Conservation (phyloP, 805 yeast genomes). For the Candida hungchunana region DNA sequence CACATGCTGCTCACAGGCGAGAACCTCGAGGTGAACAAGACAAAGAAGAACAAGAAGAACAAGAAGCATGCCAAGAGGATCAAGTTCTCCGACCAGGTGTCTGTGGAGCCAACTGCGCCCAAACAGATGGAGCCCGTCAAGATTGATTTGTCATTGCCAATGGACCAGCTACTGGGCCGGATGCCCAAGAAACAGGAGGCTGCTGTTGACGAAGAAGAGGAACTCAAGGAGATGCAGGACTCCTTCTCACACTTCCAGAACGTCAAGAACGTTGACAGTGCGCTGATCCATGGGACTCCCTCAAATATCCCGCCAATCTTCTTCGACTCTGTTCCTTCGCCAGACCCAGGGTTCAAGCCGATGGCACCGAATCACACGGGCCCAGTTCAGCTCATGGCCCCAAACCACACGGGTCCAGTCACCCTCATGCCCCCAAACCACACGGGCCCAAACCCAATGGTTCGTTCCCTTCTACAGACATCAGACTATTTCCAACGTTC, state of each 20-base stretch:
- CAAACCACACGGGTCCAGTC: slow-evolving; percentile 19
- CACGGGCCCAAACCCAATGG: slow-evolving; percentile 3
- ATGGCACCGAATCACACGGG: slow-evolving; percentile 29
- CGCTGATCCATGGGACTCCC: slow-evolving; percentile 67
- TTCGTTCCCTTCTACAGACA: slow-evolving; percentile 23
- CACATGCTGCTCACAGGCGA: slow-evolving; percentile 80
- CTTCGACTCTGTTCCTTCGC: slow-evolving; percentile 28
- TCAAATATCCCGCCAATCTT: slow-evolving; percentile 42
- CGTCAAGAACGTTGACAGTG: slow-evolving; percentile 71
- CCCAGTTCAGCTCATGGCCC: slow-evolving; percentile 17
- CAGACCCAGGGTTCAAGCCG: slow-evolving; percentile 25
- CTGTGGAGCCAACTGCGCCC: slow-evolving; percentile 17
- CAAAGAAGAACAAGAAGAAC: slow-evolving; percentile 30
- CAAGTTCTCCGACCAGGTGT: slow-evolving; percentile 64
- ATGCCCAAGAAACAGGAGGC: slow-evolving; percentile 30
- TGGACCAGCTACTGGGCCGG: slow-evolving; percentile 66
- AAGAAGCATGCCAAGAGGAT: slow-evolving; percentile 49
- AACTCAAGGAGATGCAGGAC: slow-evolving; percentile 68
- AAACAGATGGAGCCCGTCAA: slow-evolving; percentile 23
- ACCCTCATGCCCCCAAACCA: slow-evolving; percentile 2
- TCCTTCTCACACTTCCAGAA: slow-evolving; percentile 71
- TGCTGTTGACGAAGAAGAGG: slow-evolving; percentile 65
- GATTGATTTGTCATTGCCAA: slow-evolving; percentile 64
- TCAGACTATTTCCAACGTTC: slow-evolving; percentile 32
- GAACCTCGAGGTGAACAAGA: slow-evolving; percentile 44